Evolutionary conservation across 495 filamentous ascomycete genomes (phyloP).

Genomic region (Hypomontagnella submonticulosa): DNA sequence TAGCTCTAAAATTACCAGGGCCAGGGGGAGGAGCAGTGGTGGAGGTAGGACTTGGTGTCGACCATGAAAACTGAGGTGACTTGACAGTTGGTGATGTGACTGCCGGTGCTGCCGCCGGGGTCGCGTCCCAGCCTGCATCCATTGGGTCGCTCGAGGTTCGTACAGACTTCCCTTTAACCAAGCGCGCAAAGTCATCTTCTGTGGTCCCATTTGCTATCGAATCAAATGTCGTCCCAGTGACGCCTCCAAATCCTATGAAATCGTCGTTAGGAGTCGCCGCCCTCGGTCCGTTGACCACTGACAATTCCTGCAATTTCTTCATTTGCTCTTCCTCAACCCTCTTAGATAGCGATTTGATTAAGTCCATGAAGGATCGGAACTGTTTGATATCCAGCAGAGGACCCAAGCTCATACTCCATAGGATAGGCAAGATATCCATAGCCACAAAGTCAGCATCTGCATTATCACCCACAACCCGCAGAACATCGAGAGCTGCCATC

Average conservation of each 20-base stretch:
- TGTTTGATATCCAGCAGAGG: conserved; percentile 87
- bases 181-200: conserved; percentile 81
- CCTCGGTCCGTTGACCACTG: conserved; percentile 55
- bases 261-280: conserved; percentile 59
- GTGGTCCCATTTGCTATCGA: conserved; percentile 60
- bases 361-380: conserved; percentile 86
- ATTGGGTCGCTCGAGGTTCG: conserved; percentile 46
- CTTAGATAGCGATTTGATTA: conserved; percentile 82
- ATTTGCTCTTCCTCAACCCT: conserved; percentile 89
- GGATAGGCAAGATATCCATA: conserved; percentile 84
- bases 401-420: conserved; percentile 93
- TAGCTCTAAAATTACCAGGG: conserved; percentile 46
- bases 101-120: conserved; percentile 43
- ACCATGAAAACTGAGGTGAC: conserved; percentile 69
- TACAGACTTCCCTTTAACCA: conserved; percentile 76
- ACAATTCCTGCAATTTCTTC: conserved; percentile 86
- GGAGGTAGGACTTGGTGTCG: conserved; percentile 58
- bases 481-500: conserved; percentile 89
- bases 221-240: conserved; percentile 60
- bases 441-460: conserved; percentile 95
- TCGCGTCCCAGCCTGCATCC: conserved; percentile 58
- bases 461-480: conserved; percentile 80
- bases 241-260: conserved; percentile 68
- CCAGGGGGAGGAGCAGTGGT: conserved; percentile 26
- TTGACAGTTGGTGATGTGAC: conserved; percentile 45